phyloP scores from a whole-genome alignment of 2,329 filamentous ascomycete species.

The Neoascochyta sp. region DNA sequence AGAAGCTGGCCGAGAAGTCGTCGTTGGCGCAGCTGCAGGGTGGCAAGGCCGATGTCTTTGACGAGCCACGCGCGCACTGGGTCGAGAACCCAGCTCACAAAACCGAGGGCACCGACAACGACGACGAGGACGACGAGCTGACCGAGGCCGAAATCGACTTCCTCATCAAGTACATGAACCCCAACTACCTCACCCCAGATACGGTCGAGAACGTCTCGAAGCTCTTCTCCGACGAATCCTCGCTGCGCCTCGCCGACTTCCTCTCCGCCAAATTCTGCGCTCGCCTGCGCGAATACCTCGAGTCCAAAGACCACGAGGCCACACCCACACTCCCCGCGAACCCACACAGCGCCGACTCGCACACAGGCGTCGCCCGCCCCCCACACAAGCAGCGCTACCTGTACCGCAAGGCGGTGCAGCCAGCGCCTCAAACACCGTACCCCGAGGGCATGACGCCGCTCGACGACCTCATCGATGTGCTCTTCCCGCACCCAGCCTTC shows the following conservation, averaged over 20 bases:
- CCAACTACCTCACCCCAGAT: conserved; percentile 87
- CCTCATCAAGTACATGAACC: conserved; percentile 82
- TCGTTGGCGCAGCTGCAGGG: conserved; percentile 86
- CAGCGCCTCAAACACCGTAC: conserved; percentile 32
- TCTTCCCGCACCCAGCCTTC: conserved; percentile 83
- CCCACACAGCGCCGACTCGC: conserved; percentile 26
- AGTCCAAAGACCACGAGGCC: conserved; percentile 46
- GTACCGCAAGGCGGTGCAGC: conserved; percentile 62
- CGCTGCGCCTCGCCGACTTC: conserved; percentile 75
- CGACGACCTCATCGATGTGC: conserved; percentile 72
- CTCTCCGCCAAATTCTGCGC: conserved; percentile 73
- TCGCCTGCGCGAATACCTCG: conserved; percentile 67
- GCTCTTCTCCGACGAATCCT: conserved; percentile 77
- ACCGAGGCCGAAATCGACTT: conserved; percentile 83
- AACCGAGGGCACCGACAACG: conserved; percentile 42
- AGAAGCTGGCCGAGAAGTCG: conserved; percentile 82
- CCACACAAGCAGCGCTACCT: conserved; percentile 95
- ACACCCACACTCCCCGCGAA: conserved; percentile 44
- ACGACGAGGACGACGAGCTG: conserved; percentile 51
- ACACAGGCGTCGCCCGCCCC: conserved; percentile 67
- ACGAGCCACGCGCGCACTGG: conserved; percentile 66
- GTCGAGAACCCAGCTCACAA: conserved; percentile 41
- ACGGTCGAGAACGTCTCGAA: conserved; percentile 78
- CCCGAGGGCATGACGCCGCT: conserved; percentile 46
- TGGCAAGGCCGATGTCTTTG: conserved; percentile 81